Percentiles rank a stretch among this genome's conserved stretches.
These are phyloP conservation scores for Gamsiella multidivaricata DNA, from an alignment of 192 early-diverging fungal species.

Conservation along the genomic window DNA sequence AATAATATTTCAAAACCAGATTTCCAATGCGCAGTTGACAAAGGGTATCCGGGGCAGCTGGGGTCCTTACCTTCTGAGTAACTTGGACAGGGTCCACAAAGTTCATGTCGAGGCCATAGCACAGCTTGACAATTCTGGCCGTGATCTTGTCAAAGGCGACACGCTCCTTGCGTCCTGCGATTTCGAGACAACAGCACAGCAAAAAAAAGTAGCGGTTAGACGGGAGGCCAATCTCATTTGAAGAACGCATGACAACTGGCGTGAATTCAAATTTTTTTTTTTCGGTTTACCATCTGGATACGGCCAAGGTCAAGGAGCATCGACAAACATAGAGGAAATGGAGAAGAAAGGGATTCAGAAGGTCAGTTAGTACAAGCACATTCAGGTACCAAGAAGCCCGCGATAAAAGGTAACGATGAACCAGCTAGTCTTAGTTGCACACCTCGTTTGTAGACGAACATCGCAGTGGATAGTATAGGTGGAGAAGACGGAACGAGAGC, in stretches of 20 bases:
- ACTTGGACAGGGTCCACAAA: slow-evolving; percentile 95
- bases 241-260: background rate
- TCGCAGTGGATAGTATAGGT: background rate
- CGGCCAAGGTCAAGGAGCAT: background rate
- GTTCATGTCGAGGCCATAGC: slow-evolving; percentile 95
- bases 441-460: slow-evolving; percentile 54
- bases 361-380: background rate
- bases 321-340: background rate
- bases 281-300: slow-evolving; percentile 26
- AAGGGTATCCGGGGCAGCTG: too few species aligned
- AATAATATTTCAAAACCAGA: too few species aligned
- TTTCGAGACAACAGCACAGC: background rate
- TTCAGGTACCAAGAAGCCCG: too few species aligned
- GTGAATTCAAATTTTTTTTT: background rate
- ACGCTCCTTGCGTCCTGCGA: slow-evolving; percentile 81
- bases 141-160: slow-evolving; percentile 99
- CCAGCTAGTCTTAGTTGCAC: background rate
- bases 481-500: background rate
- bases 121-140: slow-evolving; percentile 94
- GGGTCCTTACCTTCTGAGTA: slow-evolving; percentile 90
- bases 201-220: background rate
- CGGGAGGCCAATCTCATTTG: background rate
- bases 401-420: background rate
- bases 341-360: background rate
- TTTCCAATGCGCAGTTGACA: too few species aligned